These are phyloP conservation scores for Ramichloridium luteum DNA, from an alignment of 2,329 filamentous ascomycete genomes.

Conservation along the genomic window DNA sequence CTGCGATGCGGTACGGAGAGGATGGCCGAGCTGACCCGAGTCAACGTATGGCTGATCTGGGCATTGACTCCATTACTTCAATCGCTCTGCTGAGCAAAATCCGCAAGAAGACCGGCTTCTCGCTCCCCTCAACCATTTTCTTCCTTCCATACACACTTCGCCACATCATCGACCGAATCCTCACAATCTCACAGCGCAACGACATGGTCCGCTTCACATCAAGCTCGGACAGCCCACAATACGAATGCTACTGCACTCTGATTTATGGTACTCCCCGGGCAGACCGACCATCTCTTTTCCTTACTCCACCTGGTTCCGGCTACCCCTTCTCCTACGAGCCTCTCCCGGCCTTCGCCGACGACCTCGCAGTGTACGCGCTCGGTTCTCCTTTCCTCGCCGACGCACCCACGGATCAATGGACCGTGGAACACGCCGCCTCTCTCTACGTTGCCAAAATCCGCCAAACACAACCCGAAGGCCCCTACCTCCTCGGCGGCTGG, in stretches of 20 bases:
- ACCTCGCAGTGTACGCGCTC: constrained; percentile 13
- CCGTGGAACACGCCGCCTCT: constrained; percentile 3
- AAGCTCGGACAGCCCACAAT: not conserved
- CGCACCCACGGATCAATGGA: constrained; percentile 3
- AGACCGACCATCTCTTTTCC: constrained; percentile 9
- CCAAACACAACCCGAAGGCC: constrained; percentile 35
- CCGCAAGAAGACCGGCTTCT: no score
- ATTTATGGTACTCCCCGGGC: constrained; percentile 2
- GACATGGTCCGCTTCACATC: no score
- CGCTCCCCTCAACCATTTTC: no score
- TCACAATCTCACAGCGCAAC: no score
- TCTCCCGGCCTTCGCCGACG: constrained; percentile 29
- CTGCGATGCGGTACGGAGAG: no score
- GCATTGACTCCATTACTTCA: no score
- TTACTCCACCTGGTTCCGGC: constrained; percentile 38
- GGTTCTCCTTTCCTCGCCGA: constrained; percentile 5
- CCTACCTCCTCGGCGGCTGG: constrained; percentile 60
- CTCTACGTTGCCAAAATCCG: constrained; percentile 27
- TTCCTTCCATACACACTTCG: no score
- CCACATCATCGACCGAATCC: no score
- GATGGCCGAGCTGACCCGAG: no score
- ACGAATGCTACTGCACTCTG: no score
- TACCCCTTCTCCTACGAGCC: constrained; percentile 35
- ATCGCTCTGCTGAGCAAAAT: no score
- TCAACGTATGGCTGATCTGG: no score